Evolutionary conservation across 148 eudicot genomes (phyloP).

Genomic region (Mesembryanthemum crystallinum): DNA sequence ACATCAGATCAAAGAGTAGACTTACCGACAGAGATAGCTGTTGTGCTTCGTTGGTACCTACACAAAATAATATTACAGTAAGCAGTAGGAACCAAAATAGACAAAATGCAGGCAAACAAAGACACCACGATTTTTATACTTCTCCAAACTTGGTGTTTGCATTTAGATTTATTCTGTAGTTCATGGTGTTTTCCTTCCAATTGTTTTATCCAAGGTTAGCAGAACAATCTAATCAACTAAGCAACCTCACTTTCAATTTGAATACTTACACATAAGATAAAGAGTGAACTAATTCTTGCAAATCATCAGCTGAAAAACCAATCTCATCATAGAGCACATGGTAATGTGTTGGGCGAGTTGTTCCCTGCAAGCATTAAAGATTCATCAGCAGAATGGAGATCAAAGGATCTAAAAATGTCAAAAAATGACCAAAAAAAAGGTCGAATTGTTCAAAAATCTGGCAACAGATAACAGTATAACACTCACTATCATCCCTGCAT

Average conservation of each 20-base stretch:
- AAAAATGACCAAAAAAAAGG: too few species aligned
- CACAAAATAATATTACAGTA: background rate
- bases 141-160: too few species aligned
- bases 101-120: background rate
- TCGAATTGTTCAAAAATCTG: background rate
- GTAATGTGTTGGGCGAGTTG: slow-evolving; percentile 45
- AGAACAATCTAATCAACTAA: background rate
- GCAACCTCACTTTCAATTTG: background rate
- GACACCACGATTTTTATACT: background rate
- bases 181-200: too few species aligned
- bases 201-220: too few species aligned
- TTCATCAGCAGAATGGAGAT: background rate
- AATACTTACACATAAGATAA: slow-evolving; percentile 40
- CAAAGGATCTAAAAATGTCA: background rate
- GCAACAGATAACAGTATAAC: slow-evolving; percentile 7
- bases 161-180: too few species aligned
- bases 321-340: slow-evolving; percentile 41
- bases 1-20: too few species aligned
- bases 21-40: slow-evolving; percentile 45
- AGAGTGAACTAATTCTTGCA: slow-evolving; percentile 45
- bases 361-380: slow-evolving; percentile 28
- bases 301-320: slow-evolving; percentile 37
- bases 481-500: slow-evolving; percentile 51
- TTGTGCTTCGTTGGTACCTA: slow-evolving; percentile 45
- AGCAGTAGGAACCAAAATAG: background rate